A percentile compares a stretch with the other conserved stretches of the same genome.
Conservation (phyloP, 2,329 filamentous ascomycete species). For the Penicillium sp. region DNA sequence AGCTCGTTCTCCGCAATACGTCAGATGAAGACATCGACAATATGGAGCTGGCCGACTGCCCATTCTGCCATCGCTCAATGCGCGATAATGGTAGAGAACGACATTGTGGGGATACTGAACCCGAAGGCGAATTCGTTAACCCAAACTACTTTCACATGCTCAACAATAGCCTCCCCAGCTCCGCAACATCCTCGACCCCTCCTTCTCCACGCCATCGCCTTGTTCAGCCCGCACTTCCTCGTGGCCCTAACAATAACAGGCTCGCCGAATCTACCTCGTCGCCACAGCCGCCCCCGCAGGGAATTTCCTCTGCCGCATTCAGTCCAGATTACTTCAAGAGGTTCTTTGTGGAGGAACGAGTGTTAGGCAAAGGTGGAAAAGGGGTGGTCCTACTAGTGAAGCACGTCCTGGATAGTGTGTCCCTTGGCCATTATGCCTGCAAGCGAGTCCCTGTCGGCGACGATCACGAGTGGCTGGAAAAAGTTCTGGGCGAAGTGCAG, state of each 20-base stretch:
- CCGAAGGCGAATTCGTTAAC: slow-evolving; percentile 64
- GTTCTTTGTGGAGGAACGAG: slow-evolving; percentile 82
- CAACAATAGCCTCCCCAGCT: slow-evolving; percentile 49
- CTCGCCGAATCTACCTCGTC: slow-evolving; percentile 41
- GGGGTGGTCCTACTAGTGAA: slow-evolving; percentile 90
- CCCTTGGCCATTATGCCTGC: slow-evolving; percentile 84
- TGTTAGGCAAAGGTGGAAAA: slow-evolving; percentile 82
- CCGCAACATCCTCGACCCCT: slow-evolving; percentile 37
- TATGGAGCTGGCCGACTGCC: slow-evolving; percentile 63
- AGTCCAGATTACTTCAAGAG: slow-evolving; percentile 84
- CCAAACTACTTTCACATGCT: slow-evolving; percentile 95
- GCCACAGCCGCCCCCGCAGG: slow-evolving; percentile 49
- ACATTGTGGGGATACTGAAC: slow-evolving; percentile 25
- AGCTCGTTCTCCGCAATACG: slow-evolving; percentile 68
- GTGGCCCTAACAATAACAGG: slow-evolving; percentile 41
- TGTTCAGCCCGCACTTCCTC: slow-evolving; percentile 41
- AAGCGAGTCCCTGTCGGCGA: slow-evolving; percentile 94
- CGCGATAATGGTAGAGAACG: slow-evolving; percentile 42
- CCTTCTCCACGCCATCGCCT: slow-evolving; percentile 44
- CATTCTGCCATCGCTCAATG: slow-evolving; percentile 75
- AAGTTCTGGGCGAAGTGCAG: slow-evolving; percentile 87
- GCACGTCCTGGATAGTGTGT: slow-evolving; percentile 81
- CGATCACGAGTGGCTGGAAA: slow-evolving; percentile 89
- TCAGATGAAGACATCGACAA: slow-evolving; percentile 39
- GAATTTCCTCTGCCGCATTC: slow-evolving; percentile 79